Conservation (phyloP, 164 flowering plant genomes). For the Akebia trifoliata region DNA sequence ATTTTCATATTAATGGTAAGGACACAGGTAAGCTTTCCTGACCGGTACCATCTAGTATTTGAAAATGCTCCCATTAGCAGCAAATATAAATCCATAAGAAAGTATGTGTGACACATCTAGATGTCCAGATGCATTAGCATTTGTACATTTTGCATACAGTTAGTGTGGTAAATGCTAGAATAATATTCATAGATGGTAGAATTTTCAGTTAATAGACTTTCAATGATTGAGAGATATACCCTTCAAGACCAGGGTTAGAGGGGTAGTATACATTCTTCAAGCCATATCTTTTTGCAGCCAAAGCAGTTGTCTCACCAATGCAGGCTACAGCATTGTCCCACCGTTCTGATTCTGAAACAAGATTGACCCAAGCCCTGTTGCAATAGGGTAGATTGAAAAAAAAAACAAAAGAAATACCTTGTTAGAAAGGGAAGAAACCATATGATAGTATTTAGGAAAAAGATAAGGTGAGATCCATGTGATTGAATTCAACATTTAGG, state of each 20-base stretch:
- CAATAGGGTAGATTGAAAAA: too few species aligned
- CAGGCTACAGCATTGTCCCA: constrained; percentile 83
- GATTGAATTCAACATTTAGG: too few species aligned
- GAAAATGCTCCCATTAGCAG: neutral
- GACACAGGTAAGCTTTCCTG: too few species aligned
- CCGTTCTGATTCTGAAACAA: constrained; percentile 39
- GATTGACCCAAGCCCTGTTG: constrained; percentile 76
- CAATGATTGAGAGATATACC: constrained; percentile 42
- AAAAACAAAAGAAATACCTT: too few species aligned
- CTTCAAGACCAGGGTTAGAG: constrained; percentile 79
- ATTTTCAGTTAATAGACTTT: neutral
- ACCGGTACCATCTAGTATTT: neutral
- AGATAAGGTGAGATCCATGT: too few species aligned
- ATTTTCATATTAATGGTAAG: too few species aligned
- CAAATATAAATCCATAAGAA: neutral
- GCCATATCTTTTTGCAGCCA: constrained; percentile 70
- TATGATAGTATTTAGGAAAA: too few species aligned
- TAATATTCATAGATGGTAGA: neutral
- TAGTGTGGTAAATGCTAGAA: neutral
- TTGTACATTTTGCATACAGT: neutral
- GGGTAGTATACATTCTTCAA: constrained; percentile 70
- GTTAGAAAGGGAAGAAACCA: too few species aligned
- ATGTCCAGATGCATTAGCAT: neutral
- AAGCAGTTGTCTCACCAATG: constrained; percentile 93
- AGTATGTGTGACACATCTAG: neutral